A percentile compares a stretch with the other conserved stretches of the same genome.
Conservation (phyloP, 495 filamentous ascomycete species). For the Aspergillus asperescens region DNA sequence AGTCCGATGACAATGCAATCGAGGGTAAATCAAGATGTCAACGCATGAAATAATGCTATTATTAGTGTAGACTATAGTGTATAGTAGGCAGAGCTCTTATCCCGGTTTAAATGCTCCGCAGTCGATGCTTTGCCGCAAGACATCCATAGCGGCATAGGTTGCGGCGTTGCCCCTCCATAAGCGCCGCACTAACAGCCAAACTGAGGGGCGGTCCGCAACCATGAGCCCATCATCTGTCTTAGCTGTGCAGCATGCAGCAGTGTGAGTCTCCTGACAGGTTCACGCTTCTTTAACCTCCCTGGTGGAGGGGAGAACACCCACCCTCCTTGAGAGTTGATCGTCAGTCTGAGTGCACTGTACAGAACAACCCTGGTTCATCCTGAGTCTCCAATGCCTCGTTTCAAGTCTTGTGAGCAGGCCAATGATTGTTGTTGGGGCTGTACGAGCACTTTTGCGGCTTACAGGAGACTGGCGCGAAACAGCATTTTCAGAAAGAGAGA, state of each 20-base stretch:
- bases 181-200: constrained; percentile 14
- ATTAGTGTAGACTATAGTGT: too few relatives aligned
- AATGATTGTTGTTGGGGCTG: background rate
- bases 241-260: constrained; percentile 1
- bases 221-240: constrained; percentile 6
- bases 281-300: constrained; percentile 9
- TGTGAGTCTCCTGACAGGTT: constrained; percentile 22
- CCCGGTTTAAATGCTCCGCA: too few relatives aligned
- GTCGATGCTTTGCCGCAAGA: constrained; percentile 5
- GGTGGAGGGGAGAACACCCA: background rate
- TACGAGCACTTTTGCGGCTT: background rate
- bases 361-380: constrained; percentile 2
- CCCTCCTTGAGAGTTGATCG: constrained; percentile 10
- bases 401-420: background rate
- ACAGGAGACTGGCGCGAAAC: background rate
- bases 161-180: constrained; percentile 12
- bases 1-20: background rate
- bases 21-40: background rate
- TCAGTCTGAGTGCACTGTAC: constrained; percentile 4
- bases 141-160: background rate
- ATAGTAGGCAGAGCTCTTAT: background rate
- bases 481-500: background rate
- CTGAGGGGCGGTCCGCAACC: constrained; percentile 7
- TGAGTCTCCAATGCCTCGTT: constrained; percentile 6
- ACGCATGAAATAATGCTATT: background rate